Evolutionary conservation across 1,139 yeast genomes (phyloP).

Genomic region (Debaryomyces singareniensis): DNA sequence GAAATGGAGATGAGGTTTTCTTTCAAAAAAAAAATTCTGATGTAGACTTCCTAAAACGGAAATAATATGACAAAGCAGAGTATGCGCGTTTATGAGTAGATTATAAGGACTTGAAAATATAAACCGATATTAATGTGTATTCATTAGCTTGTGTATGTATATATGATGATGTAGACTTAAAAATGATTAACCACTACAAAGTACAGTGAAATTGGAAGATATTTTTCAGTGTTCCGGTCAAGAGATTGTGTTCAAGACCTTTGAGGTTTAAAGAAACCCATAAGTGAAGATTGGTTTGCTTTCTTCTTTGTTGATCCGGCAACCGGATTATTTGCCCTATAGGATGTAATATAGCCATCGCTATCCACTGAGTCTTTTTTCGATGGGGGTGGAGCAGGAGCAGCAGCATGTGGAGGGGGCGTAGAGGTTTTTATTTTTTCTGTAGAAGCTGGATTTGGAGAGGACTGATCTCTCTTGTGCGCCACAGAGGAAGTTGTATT

Average conservation of each 20-base stretch:
- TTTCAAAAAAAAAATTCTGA: too few species aligned
- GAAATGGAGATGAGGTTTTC: conserved; percentile 2
- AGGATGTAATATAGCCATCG: conserved; percentile 35
- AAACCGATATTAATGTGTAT: too few species aligned
- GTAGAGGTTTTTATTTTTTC: background rate
- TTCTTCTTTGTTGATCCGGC: conserved; percentile 14
- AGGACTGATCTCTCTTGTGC: background rate
- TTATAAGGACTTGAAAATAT: too few species aligned
- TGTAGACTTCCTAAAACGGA: too few species aligned
- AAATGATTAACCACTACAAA: too few species aligned
- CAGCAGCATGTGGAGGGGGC: background rate
- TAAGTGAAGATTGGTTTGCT: conserved; percentile 31
- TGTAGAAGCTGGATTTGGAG: background rate
- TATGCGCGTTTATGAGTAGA: too few species aligned
- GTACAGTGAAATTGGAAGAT: too few species aligned
- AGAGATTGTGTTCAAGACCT: too few species aligned
- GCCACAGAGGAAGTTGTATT: conserved; percentile 4
- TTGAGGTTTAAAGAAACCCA: conserved; percentile 33
- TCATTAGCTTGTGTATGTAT: too few species aligned
- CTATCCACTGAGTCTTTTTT: conserved; percentile 21
- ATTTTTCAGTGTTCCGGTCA: too few species aligned
- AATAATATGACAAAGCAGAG: too few species aligned
- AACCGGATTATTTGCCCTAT: conserved; percentile 11
- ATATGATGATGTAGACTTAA: too few species aligned
- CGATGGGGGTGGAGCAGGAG: conserved; percentile 1